Evolutionary conservation across 2,329 filamentous ascomycete species (phyloP).

Genomic region (Hymenoscyphus occultus): DNA sequence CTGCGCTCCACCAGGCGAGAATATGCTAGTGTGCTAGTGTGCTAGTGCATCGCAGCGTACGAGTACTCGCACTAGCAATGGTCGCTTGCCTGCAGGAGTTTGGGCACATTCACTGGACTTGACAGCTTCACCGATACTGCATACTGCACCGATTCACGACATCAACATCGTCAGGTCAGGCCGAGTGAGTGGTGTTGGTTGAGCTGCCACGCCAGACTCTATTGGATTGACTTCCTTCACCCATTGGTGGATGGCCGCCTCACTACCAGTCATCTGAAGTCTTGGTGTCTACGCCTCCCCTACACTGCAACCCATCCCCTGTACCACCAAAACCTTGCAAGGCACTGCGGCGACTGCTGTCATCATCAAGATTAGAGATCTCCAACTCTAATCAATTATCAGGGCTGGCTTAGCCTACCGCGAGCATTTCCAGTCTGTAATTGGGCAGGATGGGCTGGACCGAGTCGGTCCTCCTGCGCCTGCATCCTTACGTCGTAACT

Average conservation of each 20-base stretch:
- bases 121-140: neutral
- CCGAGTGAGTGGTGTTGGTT: neutral
- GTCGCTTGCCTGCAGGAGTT: neutral
- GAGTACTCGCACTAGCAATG: no score
- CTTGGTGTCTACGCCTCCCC: neutral
- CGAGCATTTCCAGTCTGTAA: neutral
- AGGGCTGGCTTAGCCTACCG: neutral
- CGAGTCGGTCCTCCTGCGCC: slow-evolving; percentile 3
- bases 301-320: neutral
- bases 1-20: neutral
- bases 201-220: neutral
- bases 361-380: slow-evolving; percentile 2
- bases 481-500: slow-evolving; percentile 2
- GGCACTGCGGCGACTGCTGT: neutral
- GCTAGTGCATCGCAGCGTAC: neutral
- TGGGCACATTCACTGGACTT: neutral
- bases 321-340: neutral
- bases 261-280: neutral
- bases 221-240: neutral
- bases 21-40: neutral
- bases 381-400: neutral
- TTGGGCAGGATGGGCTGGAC: neutral
- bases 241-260: neutral
- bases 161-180: neutral
- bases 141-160: neutral